These are phyloP conservation scores for Alternaria arbusti DNA, from an alignment of 2,329 filamentous ascomycete genomes.

Conservation along the genomic window DNA sequence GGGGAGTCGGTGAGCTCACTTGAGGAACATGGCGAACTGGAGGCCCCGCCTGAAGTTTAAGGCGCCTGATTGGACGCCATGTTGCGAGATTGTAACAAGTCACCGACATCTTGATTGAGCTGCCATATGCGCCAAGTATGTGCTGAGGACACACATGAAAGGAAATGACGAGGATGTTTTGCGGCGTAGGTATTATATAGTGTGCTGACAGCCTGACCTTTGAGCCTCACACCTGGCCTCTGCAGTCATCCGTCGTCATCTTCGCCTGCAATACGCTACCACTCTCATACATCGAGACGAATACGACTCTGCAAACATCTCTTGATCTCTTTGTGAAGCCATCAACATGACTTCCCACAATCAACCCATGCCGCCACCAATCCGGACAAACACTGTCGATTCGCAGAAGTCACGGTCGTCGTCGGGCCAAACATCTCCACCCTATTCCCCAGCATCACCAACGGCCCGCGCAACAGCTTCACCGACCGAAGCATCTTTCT, in stretches of 20 bases:
- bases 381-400: slow-evolving; percentile 37
- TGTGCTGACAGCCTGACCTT: slow-evolving; percentile 17
- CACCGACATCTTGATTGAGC: slow-evolving; percentile 34
- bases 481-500: slow-evolving; percentile 43
- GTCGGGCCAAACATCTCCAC: slow-evolving; percentile 32
- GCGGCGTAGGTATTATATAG: slow-evolving; percentile 21
- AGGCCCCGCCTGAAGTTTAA: slow-evolving; percentile 12
- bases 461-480: slow-evolving; percentile 27
- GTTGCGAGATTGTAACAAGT: slow-evolving; percentile 12
- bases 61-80: slow-evolving; percentile 25
- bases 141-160: slow-evolving; percentile 16
- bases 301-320: slow-evolving; percentile 2
- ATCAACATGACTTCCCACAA: slow-evolving; percentile 33
- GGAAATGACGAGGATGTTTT: slow-evolving; percentile 8
- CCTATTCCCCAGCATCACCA: slow-evolving; percentile 26
- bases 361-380: slow-evolving; percentile 37
- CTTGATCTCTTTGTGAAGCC: background rate
- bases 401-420: slow-evolving; percentile 36
- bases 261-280: background rate
- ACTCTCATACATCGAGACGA: slow-evolving; percentile 2
- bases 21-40: slow-evolving; percentile 18
- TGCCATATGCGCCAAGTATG: slow-evolving; percentile 36
- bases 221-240: slow-evolving; percentile 37
- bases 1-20: slow-evolving; percentile 40
- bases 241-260: slow-evolving; percentile 10